Evolutionary conservation across 2,329 filamentous ascomycete genomes (phyloP).

Genomic region (Colletotrichum phormii): DNA sequence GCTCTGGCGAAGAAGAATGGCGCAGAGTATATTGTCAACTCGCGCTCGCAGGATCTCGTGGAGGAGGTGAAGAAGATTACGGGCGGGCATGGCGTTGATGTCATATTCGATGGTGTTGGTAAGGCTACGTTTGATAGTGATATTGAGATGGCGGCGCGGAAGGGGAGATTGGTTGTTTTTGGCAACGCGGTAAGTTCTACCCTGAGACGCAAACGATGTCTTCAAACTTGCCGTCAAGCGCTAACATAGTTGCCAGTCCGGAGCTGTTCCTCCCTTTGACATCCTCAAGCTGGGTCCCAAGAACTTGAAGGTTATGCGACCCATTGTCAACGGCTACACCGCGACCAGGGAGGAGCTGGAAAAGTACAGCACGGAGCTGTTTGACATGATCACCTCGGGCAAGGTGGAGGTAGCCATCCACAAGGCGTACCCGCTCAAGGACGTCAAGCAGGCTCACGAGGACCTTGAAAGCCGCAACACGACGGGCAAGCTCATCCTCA

Average conservation of each 20-base stretch:
- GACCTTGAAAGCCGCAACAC: slow-evolving; percentile 87
- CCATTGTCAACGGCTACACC: slow-evolving; percentile 78
- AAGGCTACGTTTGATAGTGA: slow-evolving; percentile 86
- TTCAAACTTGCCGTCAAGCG: too few species aligned
- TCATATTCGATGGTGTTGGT: slow-evolving; percentile 88
- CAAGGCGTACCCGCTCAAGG: slow-evolving; percentile 79
- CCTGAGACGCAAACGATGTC: background rate
- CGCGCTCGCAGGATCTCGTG: slow-evolving; percentile 68
- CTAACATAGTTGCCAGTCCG: slow-evolving; percentile 56
- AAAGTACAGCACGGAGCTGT: slow-evolving; percentile 77
- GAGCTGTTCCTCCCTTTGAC: slow-evolving; percentile 77
- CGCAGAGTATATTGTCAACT: slow-evolving; percentile 79
- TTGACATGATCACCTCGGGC: slow-evolving; percentile 75
- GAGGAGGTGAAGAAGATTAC: slow-evolving; percentile 76
- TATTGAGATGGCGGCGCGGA: slow-evolving; percentile 78
- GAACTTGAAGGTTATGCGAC: slow-evolving; percentile 82
- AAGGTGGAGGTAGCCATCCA: slow-evolving; percentile 81
- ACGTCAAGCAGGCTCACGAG: slow-evolving; percentile 77
- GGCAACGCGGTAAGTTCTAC: slow-evolving; percentile 77
- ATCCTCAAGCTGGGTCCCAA: slow-evolving; percentile 73
- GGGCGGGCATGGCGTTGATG: slow-evolving; percentile 76
- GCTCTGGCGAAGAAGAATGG: slow-evolving; percentile 76
- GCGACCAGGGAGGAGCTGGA: slow-evolving; percentile 77
- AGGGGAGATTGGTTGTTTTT: slow-evolving; percentile 83
- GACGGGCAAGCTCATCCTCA: slow-evolving; percentile 84